Evolutionary conservation across 768 basidiomycete species (phyloP), one percentile per base, ranked within the genome.

Genomic region (Suillus placidus): DNA sequence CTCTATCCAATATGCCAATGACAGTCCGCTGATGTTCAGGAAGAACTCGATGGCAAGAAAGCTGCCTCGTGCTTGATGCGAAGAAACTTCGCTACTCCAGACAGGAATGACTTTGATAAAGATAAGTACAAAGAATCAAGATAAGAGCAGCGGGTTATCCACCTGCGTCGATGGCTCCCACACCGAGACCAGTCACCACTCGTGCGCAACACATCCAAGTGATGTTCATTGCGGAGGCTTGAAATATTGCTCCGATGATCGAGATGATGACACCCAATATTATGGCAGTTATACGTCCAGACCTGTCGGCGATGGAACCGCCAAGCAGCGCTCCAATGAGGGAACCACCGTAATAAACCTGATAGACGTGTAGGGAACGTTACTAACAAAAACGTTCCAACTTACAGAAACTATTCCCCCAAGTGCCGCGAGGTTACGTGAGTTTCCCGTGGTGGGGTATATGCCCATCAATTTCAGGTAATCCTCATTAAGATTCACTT

Each of bases 341-440:
- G 8, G 62, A 63, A 40, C 54, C 54, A 12, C 32, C 54, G 20
- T 55, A 55, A 55, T 55, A 55, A 35, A 55, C 54, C 54, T 55
- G 20, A 34, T 13, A 13, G 34, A 55, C 20, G 12, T 55, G 32
- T 6, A 55, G 18, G 10, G 6, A 34, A 35, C 12, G 6, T 12
- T 35, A n/a, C 54, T 35, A 4, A n/a, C 32, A n/a, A 34, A 16
- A 55, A 55, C 5, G 18, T 16, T n/a, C 23, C 7, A 37, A 63
- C 62, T 56, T 38, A 63, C 62, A 63, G 62, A 63, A n/a, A 63
- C 62, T 42, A 63, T 63, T n/a, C 62, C 62, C 14, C 62, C 62
- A 61, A 63, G 62, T 16, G 62, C 62, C 12, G 62, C 62, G 5
- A 63, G 62, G 62, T 63, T 63, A 63, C 57, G 62, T 9, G 62